Evolutionary conservation across 2,329 filamentous ascomycete genomes (phyloP).

Genomic region (Ophiostoma populinum): DNA sequence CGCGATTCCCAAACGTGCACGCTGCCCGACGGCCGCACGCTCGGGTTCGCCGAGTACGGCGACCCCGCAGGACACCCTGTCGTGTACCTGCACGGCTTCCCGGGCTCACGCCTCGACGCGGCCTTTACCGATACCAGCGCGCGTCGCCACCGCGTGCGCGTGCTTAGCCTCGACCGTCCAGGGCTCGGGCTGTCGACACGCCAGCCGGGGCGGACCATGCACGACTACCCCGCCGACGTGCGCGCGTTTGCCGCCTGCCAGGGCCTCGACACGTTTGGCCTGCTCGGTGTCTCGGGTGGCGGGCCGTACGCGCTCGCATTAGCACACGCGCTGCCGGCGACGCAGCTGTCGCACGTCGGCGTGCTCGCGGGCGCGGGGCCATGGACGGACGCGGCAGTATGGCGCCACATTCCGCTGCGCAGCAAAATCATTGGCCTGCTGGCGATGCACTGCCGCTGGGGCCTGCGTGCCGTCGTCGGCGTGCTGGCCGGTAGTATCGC

Average conservation of each 20-base stretch:
- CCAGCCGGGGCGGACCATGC: slow-evolving; percentile 16
- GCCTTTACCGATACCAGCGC: slow-evolving; percentile 14
- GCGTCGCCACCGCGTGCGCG: slow-evolving; percentile 14
- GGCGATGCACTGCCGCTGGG: slow-evolving; percentile 13
- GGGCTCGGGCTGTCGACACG: slow-evolving; percentile 24
- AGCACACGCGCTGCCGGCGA: slow-evolving; percentile 10
- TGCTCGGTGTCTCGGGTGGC: slow-evolving; percentile 20
- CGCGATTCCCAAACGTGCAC: slow-evolving; percentile 15
- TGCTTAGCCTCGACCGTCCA: slow-evolving; percentile 24
- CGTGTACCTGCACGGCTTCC: slow-evolving; percentile 26
- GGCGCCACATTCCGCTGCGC: slow-evolving; percentile 12
- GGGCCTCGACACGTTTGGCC: slow-evolving; percentile 15
- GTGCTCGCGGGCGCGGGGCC: slow-evolving; percentile 20
- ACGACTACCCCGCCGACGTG: slow-evolving; percentile 21
- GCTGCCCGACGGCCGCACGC: slow-evolving; percentile 22
- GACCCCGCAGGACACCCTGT: slow-evolving; percentile 16
- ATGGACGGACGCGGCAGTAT: slow-evolving; percentile 17
- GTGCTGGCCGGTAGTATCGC: slow-evolving; percentile 12
- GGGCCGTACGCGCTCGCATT: slow-evolving; percentile 22
- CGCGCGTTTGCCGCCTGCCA: slow-evolving; percentile 15
- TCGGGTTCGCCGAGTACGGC: slow-evolving; percentile 25
- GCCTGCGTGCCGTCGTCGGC: slow-evolving; percentile 10
- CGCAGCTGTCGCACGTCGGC: slow-evolving; percentile 19
- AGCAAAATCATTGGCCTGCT: slow-evolving; percentile 12
- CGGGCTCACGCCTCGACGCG: slow-evolving; percentile 23